These are phyloP conservation scores for Vanrija humicola DNA, from an alignment of 1,284 basidiomycete genomes.

Conservation along the genomic window DNA sequence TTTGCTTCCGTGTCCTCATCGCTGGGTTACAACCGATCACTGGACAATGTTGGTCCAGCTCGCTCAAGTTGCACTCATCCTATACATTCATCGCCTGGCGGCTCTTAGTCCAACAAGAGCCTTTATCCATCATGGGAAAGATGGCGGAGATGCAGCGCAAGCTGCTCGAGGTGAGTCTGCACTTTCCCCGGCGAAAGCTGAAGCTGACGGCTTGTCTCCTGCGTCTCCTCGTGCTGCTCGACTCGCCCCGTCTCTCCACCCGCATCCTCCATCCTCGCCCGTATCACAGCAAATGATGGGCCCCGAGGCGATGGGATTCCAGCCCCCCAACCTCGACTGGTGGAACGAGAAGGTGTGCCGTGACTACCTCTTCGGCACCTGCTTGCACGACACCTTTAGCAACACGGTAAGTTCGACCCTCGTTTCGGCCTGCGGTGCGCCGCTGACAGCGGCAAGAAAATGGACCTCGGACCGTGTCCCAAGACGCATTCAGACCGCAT, in stretches of 20 bases:
- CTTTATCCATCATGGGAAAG: constrained; percentile 43
- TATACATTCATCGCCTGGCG: background rate
- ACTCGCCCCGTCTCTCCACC: background rate
- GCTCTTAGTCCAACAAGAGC: background rate
- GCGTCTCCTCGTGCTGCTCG: background rate
- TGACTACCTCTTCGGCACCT: constrained; percentile 96
- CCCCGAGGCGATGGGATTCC: constrained; percentile 95
- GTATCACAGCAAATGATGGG: constrained; percentile 91
- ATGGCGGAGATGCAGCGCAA: constrained; percentile 51
- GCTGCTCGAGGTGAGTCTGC: constrained; percentile 48
- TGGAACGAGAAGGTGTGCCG: constrained; percentile 98
- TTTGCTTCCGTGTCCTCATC: background rate
- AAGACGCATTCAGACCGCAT: constrained; percentile 93
- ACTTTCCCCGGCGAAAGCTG: background rate
- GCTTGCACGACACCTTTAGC: constrained; percentile 94
- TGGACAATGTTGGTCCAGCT: background rate
- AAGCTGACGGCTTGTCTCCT: background rate
- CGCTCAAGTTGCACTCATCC: background rate
- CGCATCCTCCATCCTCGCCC: background rate
- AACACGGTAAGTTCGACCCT: constrained; percentile 75
- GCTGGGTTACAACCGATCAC: too few relatives aligned
- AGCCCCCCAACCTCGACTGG: constrained; percentile 88
- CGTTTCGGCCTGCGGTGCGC: background rate
- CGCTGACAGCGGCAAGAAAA: constrained; percentile 66
- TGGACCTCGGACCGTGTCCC: constrained; percentile 97